These are phyloP conservation scores for Trichosporon sp. DNA, from an alignment of 1,284 basidiomycete species.

Conservation along the genomic window DNA sequence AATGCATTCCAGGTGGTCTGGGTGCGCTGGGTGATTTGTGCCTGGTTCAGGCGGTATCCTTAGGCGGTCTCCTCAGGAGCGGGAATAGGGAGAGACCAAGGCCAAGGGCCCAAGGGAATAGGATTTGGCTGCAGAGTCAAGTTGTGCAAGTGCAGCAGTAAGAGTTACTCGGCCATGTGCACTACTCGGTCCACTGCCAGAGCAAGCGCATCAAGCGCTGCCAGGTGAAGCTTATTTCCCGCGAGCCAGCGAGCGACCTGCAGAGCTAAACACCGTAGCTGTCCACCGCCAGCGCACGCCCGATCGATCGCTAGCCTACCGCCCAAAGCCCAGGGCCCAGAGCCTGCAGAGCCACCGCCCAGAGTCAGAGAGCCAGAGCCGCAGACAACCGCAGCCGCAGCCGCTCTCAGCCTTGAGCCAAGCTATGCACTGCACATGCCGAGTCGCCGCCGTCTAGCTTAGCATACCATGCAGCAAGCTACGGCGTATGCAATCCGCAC, in stretches of 20 bases:
- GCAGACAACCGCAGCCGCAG: too few relatives aligned
- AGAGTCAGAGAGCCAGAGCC: too few relatives aligned
- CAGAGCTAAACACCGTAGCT: neutral
- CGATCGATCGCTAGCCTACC: neutral
- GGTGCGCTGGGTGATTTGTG: neutral
- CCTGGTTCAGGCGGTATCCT: neutral
- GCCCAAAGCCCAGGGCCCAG: too few relatives aligned
- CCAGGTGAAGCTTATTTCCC: neutral
- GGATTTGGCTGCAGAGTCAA: neutral
- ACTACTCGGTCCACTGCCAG: neutral
- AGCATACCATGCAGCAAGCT: neutral
- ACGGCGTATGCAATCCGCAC: neutral
- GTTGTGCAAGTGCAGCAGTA: neutral
- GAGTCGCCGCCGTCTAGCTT: neutral
- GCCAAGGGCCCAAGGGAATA: neutral
- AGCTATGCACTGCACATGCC: neutral
- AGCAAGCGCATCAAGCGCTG: neutral
- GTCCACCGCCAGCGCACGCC: too few relatives aligned
- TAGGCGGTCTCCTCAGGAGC: too few relatives aligned
- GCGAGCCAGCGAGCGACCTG: neutral
- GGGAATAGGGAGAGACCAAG: neutral
- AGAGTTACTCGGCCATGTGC: slow-evolving; percentile 1
- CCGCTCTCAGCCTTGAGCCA: too few relatives aligned
- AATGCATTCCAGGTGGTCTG: neutral
- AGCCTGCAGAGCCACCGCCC: too few relatives aligned